Percentiles rank a stretch among this genome's conserved stretches.
phyloP scores from a whole-genome alignment of 371 early-diverging fungal genomes.

The Mucor sp. region DNA sequence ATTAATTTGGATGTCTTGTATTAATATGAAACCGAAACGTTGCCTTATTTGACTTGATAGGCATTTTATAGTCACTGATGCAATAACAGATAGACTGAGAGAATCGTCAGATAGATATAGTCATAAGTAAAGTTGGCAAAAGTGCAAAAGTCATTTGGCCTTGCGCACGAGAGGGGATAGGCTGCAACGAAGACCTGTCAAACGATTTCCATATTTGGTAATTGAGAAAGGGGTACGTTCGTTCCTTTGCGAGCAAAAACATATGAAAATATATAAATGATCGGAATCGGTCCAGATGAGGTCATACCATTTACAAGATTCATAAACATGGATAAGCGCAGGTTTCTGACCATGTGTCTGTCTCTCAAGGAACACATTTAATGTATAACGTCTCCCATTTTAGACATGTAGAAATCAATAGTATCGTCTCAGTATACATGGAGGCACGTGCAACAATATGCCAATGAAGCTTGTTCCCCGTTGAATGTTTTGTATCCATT shows the following conservation, averaged over 20 bases:
- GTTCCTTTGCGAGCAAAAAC: no score
- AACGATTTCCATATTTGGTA: not conserved
- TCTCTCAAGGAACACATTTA: not conserved
- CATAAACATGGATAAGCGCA: not conserved
- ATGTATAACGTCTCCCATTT: not conserved
- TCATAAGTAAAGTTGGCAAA: not conserved
- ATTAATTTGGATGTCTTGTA: not conserved
- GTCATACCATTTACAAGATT: not conserved
- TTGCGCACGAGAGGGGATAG: not conserved
- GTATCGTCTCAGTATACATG: no score
- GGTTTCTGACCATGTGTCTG: not conserved
- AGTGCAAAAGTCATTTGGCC: not conserved
- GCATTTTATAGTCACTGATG: not conserved
- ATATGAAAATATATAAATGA: not conserved
- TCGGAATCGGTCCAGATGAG: not conserved
- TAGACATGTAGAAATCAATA: no score
- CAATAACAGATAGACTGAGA: not conserved
- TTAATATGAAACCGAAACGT: not conserved
- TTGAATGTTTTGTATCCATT: no score
- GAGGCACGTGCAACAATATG: no score
- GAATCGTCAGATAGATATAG: not conserved
- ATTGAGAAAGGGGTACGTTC: not conserved
- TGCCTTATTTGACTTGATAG: not conserved
- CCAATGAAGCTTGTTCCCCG: no score
- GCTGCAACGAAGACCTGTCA: not conserved